Evolutionary conservation across 164 flowering plant species (phyloP), one percentile per base, ranked within the genome.

Genomic region (Chimonanthus salicifolius): DNA sequence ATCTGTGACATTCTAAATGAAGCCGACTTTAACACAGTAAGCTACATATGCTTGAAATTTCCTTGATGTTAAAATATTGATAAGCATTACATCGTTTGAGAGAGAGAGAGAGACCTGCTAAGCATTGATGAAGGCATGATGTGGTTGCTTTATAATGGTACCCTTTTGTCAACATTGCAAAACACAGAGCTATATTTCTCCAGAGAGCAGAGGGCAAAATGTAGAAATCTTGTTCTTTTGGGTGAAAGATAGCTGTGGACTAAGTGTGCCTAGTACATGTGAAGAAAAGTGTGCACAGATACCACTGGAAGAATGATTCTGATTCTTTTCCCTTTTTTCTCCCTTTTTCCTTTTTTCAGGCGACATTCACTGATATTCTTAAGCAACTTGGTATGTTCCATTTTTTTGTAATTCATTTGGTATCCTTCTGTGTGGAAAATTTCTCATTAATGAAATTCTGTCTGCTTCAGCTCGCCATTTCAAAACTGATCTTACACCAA

Each of bases 11-110:
- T 90, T 78, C 90, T 94, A 65, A 91, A 92, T 71, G 91, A 84
- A 74, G 97, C 91, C 49, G 97, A 93, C 77, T 93, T 93, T 78
- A 93, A 88, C 74, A 91, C 94, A 80, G 98, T 92, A 82, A 79
- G 86, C 60, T 74, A 20, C 33, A 63, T 63, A 63, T 63, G 45
- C 20, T 63, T 63, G 44, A 63, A 63, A 63, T 4, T 63, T 20
- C 13, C 44, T 33, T 33, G 44, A 33, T 20, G 45, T 63, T 58
- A 21, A 18, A n/a, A 13, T n/a, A 7, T 71, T 48, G 4, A 8
- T 67, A 67, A 16, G 9, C 16, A 54, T 54, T 11, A n/a, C 11
- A 54, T 13, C n/a, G 13, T 54, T 54, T 33, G 33, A 1, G 33
- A 33, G 33, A 33, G 33, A 20, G 21, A 33, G 33, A 33, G 33